Conservation (phyloP, 495 filamentous ascomycete species). For the Neurospora discreta region DNA sequence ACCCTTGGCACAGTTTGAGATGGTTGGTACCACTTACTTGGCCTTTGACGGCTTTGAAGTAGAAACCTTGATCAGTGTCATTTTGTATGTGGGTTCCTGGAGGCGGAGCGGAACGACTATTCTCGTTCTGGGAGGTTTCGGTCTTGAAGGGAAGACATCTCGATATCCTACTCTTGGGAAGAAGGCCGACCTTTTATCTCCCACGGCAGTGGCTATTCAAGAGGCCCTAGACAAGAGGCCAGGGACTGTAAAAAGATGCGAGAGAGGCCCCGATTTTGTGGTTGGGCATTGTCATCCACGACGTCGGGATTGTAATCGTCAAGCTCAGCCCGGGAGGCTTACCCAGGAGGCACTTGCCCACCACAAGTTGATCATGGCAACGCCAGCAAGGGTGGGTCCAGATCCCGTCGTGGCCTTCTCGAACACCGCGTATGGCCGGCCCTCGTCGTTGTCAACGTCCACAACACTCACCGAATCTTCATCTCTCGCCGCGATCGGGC, state of each 20-base stretch:
- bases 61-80: not conserved
- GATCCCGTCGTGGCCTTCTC: not conserved
- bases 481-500: not conserved
- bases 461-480: not conserved
- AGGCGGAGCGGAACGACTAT: not conserved
- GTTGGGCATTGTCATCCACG: not conserved
- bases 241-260: not conserved
- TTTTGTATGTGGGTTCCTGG: not conserved
- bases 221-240: not conserved
- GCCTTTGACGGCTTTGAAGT: conserved; percentile 9
- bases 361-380: not conserved
- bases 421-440: not conserved
- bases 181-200: not conserved
- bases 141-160: not conserved
- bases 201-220: not conserved
- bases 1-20: not conserved
- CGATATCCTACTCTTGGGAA: not conserved
- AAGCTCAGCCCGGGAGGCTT: not conserved
- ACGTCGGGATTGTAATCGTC: not conserved
- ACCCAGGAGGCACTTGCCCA: not conserved
- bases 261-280: not conserved
- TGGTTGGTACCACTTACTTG: conserved; percentile 3
- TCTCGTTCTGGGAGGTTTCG: not conserved
- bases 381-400: not conserved
- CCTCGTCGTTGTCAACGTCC: not conserved